Evolutionary conservation across 345 rosid species (phyloP), one percentile per base, ranked within the genome.

Genomic region (Ceriops decandra): DNA sequence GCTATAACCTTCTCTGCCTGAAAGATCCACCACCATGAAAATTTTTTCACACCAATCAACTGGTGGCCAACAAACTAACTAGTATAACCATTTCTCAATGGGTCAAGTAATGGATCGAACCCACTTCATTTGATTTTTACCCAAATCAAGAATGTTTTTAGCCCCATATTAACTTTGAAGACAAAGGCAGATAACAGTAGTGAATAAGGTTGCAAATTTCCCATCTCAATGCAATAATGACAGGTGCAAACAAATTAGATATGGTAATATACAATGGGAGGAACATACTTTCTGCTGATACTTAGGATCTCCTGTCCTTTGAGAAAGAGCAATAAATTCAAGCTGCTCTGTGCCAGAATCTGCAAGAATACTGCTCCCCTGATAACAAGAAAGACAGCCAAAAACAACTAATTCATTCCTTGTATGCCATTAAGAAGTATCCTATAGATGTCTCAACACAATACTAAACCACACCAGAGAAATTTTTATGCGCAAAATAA

Each of bases 341-440:
- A 95, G 81, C 86, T 92, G 98, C 78, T 95, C 99, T 3, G 99
- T 90, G 67, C 96, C 99, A 51, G 98, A 87, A 80, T 95, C 99
- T 61, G 99, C 99, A 66, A 95, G 95, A 67, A 95, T 92, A 80
- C 97, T 95, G 61, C 82, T 79, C 33, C 97, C 97, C 99, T 95
- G 71, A n/a, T 63, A 68, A 36, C 66, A 61, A 64, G 32, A 61
- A 60, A 21, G 52, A n/a, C 21, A 66, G 49, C 26, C 32, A 31
- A 27, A 36, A 38, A 46, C 52, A 61, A 22, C 24, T 51, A 58
- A 66, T 74, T 52, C 68, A 57, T 71, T 54, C 63, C 27, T 57
- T 24, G 17, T 8, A 26, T 28, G n/a, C 30, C 49, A 46, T 21
- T 4, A 42, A 42, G 49, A 13, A 42, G 28, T 7, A 26, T 54